Evolutionary conservation across 345 rosid genomes (phyloP).

Genomic region (Hibiscus mutabilis): DNA sequence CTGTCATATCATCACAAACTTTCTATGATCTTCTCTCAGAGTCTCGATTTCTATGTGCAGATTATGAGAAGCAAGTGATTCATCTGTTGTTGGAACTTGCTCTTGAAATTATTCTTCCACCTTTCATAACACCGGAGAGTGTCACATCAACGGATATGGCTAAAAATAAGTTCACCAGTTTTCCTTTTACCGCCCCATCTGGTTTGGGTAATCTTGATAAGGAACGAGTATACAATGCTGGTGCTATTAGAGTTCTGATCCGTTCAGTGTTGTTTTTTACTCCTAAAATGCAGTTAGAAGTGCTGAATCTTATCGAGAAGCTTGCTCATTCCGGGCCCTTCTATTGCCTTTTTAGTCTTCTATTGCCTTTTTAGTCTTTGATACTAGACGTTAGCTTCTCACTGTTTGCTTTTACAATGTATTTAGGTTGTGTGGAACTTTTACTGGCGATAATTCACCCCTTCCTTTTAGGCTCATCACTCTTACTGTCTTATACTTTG

Average conservation of each 20-base stretch:
- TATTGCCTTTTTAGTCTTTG: slow-evolving; percentile 3
- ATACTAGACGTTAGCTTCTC: slow-evolving; percentile 17
- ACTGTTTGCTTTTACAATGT: slow-evolving; percentile 19
- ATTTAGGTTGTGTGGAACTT: slow-evolving; percentile 88
- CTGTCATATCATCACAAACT: slow-evolving; percentile 74
- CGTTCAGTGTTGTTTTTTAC: slow-evolving; percentile 86
- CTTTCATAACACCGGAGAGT: slow-evolving; percentile 62
- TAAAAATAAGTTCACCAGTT: slow-evolving; percentile 41
- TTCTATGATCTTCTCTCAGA: slow-evolving; percentile 84
- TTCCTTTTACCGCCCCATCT: slow-evolving; percentile 4
- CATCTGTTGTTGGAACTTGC: slow-evolving; percentile 89
- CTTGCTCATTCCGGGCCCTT: slow-evolving; percentile 88
- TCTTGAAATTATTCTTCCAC: slow-evolving; percentile 86
- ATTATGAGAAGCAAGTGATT: slow-evolving; percentile 90
- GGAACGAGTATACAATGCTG: slow-evolving; percentile 86
- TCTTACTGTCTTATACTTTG: slow-evolving; percentile 65
- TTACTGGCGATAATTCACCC: slow-evolving; percentile 83
- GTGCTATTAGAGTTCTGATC: slow-evolving; percentile 74
- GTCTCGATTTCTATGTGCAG: slow-evolving; percentile 89
- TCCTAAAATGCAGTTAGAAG: slow-evolving; percentile 87
- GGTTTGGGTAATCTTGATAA: slow-evolving; percentile 50
- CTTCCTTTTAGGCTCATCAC: slow-evolving; percentile 80
- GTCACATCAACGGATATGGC: slow-evolving; percentile 30
- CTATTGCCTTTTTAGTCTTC: slow-evolving; percentile 48
- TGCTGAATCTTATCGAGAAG: slow-evolving; percentile 64